Conservation (phyloP, 306 rosid species). For the Senna siamea region DNA sequence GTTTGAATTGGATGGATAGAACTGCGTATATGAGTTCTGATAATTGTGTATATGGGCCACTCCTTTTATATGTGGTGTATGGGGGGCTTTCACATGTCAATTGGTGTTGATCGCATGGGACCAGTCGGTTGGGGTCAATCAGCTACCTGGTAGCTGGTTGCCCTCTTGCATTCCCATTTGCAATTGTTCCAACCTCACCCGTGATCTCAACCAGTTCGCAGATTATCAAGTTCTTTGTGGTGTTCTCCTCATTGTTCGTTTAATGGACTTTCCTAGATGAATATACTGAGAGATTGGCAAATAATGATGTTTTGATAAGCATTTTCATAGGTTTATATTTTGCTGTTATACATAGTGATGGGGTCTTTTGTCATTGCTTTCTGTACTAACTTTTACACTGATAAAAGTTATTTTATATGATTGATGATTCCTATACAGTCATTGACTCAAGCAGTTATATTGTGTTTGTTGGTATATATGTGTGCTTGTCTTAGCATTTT, state of each 20-base stretch:
- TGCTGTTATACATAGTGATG: background rate
- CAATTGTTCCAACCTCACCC: too few relatives aligned
- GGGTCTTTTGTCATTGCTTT: background rate
- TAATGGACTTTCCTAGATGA: background rate
- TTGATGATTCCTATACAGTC: constrained; percentile 4
- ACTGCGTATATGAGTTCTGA: background rate
- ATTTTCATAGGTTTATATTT: background rate
- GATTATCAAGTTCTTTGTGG: too few relatives aligned
- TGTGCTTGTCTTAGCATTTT: constrained; percentile 6
- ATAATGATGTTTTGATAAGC: background rate
- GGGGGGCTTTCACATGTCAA: too few relatives aligned
- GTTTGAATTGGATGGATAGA: constrained; percentile 8
- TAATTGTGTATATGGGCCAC: too few relatives aligned
- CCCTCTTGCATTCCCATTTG: too few relatives aligned
- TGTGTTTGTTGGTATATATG: constrained; percentile 21
- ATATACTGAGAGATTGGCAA: background rate
- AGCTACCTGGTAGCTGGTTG: too few relatives aligned
- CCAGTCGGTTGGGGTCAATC: too few relatives aligned
- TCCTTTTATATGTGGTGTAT: too few relatives aligned
- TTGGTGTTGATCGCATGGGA: too few relatives aligned
- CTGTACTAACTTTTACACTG: background rate
- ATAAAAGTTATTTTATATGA: background rate
- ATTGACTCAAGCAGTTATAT: background rate
- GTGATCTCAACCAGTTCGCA: too few relatives aligned
- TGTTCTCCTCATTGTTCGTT: background rate